Conservation (phyloP, 2,329 filamentous ascomycete genomes). For the Coniella lustricola region DNA sequence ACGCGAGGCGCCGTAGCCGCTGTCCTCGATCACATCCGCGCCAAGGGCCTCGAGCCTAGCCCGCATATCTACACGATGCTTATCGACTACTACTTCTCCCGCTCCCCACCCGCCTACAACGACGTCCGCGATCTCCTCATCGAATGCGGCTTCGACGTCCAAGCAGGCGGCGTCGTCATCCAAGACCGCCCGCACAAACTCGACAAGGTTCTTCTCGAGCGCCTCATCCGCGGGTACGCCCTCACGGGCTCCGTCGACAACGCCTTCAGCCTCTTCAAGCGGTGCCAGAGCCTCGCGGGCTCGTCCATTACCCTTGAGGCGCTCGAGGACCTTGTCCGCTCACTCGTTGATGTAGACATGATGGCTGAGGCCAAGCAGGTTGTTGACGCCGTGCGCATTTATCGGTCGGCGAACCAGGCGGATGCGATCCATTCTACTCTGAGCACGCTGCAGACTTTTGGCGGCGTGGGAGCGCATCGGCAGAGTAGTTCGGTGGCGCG, state of each 20-base stretch:
- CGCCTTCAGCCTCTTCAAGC: slow-evolving; percentile 43
- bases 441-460: background rate
- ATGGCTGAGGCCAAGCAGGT: slow-evolving; percentile 20
- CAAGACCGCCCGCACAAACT: slow-evolving; percentile 21
- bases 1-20: slow-evolving; percentile 42
- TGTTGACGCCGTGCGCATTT: slow-evolving; percentile 21
- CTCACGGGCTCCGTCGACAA: slow-evolving; percentile 39
- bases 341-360: slow-evolving; percentile 20
- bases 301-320: slow-evolving; percentile 36
- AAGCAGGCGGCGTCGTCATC: background rate
- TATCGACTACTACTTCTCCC: slow-evolving; percentile 58
- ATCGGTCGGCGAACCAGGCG: slow-evolving; percentile 19
- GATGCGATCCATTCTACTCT: slow-evolving; percentile 13
- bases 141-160: slow-evolving; percentile 40
- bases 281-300: slow-evolving; percentile 31
- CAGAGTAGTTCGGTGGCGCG: slow-evolving; percentile 18
- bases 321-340: slow-evolving; percentile 35
- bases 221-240: slow-evolving; percentile 62
- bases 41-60: slow-evolving; percentile 44
- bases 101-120: slow-evolving; percentile 48
- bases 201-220: slow-evolving; percentile 64
- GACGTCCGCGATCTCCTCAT: slow-evolving; percentile 55
- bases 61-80: slow-evolving; percentile 70
- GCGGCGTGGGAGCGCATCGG: background rate
- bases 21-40: slow-evolving; percentile 57